These are phyloP conservation scores for Apiotrichum porosum DNA, from an alignment of 1,284 basidiomycete genomes.

Conservation along the genomic window DNA sequence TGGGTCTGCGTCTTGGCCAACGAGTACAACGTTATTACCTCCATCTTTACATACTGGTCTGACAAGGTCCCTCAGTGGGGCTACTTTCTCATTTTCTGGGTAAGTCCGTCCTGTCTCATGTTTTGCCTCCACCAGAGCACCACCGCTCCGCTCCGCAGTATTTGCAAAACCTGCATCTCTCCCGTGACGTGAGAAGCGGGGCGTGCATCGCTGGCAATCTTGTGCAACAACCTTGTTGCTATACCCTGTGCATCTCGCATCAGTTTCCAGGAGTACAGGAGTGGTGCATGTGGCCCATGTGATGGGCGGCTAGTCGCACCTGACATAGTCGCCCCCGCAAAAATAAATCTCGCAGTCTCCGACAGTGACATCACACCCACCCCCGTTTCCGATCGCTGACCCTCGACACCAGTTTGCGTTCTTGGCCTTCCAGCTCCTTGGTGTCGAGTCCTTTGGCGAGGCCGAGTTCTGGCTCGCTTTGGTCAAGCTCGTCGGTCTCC, in stretches of 20 bases:
- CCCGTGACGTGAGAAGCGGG: too few relatives aligned
- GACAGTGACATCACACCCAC: constrained; percentile 60
- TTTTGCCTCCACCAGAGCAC: too few relatives aligned
- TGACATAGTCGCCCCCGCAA: too few relatives aligned
- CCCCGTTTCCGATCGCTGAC: too few relatives aligned
- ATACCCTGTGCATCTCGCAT: too few relatives aligned
- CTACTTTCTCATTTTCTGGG: constrained; percentile 23
- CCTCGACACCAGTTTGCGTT: constrained; percentile 30
- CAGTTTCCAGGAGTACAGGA: too few relatives aligned
- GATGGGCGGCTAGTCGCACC: background rate
- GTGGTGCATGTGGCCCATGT: background rate
- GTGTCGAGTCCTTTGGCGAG: constrained; percentile 26
- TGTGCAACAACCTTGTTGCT: too few relatives aligned
- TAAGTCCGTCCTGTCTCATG: too few relatives aligned
- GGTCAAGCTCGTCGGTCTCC: constrained; percentile 24
- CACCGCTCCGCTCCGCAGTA: too few relatives aligned
- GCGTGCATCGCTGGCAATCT: too few relatives aligned
- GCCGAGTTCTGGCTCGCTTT: constrained; percentile 23
- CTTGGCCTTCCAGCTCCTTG: constrained; percentile 26
- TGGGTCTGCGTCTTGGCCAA: constrained; percentile 27
- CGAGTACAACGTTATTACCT: constrained; percentile 27
- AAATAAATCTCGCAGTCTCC: too few relatives aligned
- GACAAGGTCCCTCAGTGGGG: constrained; percentile 22
- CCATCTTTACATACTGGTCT: constrained; percentile 16
- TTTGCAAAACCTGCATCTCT: too few relatives aligned